Evolutionary conservation across 2,329 filamentous ascomycete genomes (phyloP).

Genomic region (Tolypocladium cylindrosporum): DNA sequence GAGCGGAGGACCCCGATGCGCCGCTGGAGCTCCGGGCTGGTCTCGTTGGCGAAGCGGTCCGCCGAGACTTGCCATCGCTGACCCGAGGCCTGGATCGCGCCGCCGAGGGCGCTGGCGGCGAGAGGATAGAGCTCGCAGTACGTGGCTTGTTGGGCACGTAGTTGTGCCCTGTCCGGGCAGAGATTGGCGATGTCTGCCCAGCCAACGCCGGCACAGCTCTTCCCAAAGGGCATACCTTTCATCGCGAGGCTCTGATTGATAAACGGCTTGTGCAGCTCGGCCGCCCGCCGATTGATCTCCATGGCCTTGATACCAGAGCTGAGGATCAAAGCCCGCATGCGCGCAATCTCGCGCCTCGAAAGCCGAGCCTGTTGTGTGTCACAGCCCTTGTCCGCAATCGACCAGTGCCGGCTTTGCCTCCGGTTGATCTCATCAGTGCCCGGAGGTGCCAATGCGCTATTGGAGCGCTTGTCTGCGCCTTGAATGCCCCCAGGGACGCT

Average conservation of each 20-base stretch:
- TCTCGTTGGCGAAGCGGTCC: constrained; percentile 46
- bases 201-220: constrained; percentile 12
- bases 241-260: constrained; percentile 8
- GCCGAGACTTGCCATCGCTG: constrained; percentile 50
- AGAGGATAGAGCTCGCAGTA: constrained; percentile 38
- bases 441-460: constrained; percentile 20
- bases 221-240: constrained; percentile 11
- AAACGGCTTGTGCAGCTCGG: constrained; percentile 32
- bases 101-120: constrained; percentile 40
- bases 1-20: constrained; percentile 37
- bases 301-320: constrained; percentile 84
- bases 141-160: constrained; percentile 24
- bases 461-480: constrained; percentile 24
- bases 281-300: constrained; percentile 61
- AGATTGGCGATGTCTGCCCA: constrained; percentile 36
- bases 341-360: constrained; percentile 65
- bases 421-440: constrained; percentile 12
- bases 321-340: constrained; percentile 66
- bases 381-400: constrained; percentile 33
- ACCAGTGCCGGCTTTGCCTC: constrained; percentile 35
- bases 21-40: constrained; percentile 41
- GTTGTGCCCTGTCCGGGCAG: constrained; percentile 21
- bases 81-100: constrained; percentile 34
- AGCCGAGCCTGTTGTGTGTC: constrained; percentile 28
- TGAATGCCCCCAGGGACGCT: constrained; percentile 18